These are phyloP conservation scores for Scedosporium boydii DNA, from an alignment of 2,329 filamentous ascomycete genomes.

Conservation along the genomic window DNA sequence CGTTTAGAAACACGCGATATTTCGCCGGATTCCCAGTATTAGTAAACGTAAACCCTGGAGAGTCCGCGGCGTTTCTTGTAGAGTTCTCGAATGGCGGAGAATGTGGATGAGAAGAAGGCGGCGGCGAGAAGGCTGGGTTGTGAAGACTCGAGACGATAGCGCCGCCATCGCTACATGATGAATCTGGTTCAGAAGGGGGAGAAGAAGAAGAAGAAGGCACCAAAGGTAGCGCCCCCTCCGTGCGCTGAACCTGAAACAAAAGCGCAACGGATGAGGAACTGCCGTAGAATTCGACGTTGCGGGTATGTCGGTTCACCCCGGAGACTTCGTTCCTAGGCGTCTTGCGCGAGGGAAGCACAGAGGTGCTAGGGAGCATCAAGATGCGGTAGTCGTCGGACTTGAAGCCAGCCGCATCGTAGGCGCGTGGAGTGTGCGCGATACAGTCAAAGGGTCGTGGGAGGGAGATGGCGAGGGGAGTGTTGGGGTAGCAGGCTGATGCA, in stretches of 20 bases:
- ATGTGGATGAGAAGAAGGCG: conserved; percentile 6
- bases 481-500: background rate
- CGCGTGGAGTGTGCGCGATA: background rate
- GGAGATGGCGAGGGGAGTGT: background rate
- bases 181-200: conserved; percentile 11
- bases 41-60: conserved; percentile 3
- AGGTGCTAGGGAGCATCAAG: conserved; percentile 13
- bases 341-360: conserved; percentile 13
- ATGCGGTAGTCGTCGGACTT: conserved; percentile 10
- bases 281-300: conserved; percentile 36
- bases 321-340: conserved; percentile 26
- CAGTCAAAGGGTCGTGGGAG: background rate
- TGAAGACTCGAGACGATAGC: conserved; percentile 34
- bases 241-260: conserved; percentile 28
- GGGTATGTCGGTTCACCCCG: conserved; percentile 33
- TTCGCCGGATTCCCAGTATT: conserved; percentile 26
- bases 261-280: conserved; percentile 33
- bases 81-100: conserved; percentile 1
- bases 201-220: conserved; percentile 8
- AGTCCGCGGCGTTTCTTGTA: conserved; percentile 1
- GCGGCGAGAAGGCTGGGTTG: conserved; percentile 32
- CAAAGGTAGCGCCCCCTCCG: conserved; percentile 10
- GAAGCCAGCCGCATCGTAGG: background rate
- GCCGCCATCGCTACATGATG: conserved; percentile 14
- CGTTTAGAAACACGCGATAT: conserved; percentile 33